A percentile compares a stretch with the other conserved stretches of the same genome.
Evolutionary conservation across 148 eudicot genomes (phyloP).

Genomic region (Fallopia convolvulus): DNA sequence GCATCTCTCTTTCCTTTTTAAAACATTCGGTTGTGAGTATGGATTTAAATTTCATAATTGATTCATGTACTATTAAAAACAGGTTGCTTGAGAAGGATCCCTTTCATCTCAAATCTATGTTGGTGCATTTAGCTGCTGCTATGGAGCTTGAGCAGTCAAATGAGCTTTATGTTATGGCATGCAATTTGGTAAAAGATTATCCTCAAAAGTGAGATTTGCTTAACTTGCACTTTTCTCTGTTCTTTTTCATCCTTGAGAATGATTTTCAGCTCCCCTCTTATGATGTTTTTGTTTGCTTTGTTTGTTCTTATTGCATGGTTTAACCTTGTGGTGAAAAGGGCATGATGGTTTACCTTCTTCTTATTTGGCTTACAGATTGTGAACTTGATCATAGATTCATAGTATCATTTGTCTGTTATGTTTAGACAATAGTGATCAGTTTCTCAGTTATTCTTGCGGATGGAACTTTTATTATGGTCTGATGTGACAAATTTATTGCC

Average conservation of each 20-base stretch:
- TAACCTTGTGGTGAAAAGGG: not conserved
- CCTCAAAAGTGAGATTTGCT: slow-evolving; percentile 80
- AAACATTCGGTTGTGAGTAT: not conserved
- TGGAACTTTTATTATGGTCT: not conserved
- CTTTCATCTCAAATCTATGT: slow-evolving; percentile 81
- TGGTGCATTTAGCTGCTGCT: slow-evolving; percentile 95
- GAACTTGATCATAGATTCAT: too few relatives aligned
- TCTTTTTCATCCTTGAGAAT: not conserved
- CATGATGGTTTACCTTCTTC: not conserved
- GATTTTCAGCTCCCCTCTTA: not conserved
- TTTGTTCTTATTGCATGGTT: not conserved
- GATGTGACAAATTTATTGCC: not conserved
- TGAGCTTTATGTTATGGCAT: slow-evolving; percentile 92
- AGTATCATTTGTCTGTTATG: too few relatives aligned
- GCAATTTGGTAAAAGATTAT: slow-evolving; percentile 94
- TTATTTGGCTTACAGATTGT: too few relatives aligned
- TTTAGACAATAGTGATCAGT: too few relatives aligned
- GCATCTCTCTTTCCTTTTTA: slow-evolving; percentile 18
- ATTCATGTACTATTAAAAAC: slow-evolving; percentile 18
- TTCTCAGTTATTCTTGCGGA: too few relatives aligned
- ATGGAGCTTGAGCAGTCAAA: slow-evolving; percentile 95
- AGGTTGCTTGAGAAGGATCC: slow-evolving; percentile 99
- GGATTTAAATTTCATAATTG: not conserved
- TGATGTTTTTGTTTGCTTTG: not conserved
- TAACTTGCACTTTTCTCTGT: not conserved